These are phyloP conservation scores for Schizophyllum amplum DNA, from an alignment of 1,284 basidiomycete species.

Conservation along the genomic window DNA sequence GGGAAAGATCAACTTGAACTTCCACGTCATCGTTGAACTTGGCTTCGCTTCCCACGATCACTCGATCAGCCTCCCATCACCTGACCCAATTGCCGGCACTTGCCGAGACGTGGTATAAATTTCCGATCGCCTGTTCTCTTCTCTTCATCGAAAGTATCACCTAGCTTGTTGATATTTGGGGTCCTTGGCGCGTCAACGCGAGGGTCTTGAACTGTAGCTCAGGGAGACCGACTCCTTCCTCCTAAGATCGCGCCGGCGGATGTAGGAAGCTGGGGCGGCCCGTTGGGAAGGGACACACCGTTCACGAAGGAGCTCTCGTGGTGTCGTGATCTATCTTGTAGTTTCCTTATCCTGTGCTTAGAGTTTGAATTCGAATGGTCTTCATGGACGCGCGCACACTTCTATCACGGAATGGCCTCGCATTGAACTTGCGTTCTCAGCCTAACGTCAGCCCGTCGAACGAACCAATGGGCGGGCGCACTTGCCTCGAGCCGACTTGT, in stretches of 20 bases:
- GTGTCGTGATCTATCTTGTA: background rate
- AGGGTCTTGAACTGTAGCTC: background rate
- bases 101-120: background rate
- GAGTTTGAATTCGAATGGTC: background rate
- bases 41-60: background rate
- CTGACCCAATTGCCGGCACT: background rate
- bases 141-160: conserved; percentile 1
- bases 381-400: no score
- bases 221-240: background rate
- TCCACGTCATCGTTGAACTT: background rate
- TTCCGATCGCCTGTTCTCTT: background rate
- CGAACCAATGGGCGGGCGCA: no score
- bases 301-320: background rate
- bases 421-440: no score
- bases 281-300: background rate
- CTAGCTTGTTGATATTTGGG: background rate
- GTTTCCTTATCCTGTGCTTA: background rate
- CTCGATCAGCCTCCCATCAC: background rate
- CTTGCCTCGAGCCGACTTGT: no score
- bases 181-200: background rate
- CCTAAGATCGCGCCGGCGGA: background rate
- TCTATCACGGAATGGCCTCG: no score
- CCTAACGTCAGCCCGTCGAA: no score
- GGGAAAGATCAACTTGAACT: background rate
- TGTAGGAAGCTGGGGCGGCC: background rate